phyloP scores from a whole-genome alignment of 2,329 filamentous ascomycete species.

The Cylindrodendrum hubeiense region DNA sequence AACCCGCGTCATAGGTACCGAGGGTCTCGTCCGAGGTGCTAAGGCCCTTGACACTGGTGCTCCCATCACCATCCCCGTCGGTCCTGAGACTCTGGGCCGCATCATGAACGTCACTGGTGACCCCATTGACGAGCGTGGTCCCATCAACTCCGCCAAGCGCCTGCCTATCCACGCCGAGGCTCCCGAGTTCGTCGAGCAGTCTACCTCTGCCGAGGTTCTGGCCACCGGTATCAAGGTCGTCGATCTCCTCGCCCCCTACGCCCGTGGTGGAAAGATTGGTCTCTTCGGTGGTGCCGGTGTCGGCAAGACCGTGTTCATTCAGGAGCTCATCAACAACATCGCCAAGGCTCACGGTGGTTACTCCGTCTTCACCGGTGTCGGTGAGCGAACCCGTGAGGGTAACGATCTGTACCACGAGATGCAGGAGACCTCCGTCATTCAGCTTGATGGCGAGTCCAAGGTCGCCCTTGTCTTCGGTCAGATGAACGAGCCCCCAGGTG shows the following conservation, averaged over 20 bases:
- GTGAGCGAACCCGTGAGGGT: slow-evolving; percentile 99
- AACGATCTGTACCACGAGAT: slow-evolving; percentile 99
- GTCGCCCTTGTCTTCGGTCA: slow-evolving; percentile 99
- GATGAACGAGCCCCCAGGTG: slow-evolving; percentile 99
- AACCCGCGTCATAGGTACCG: slow-evolving; percentile 78
- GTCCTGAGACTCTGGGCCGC: slow-evolving; percentile 92
- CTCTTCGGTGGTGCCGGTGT: slow-evolving; percentile 99
- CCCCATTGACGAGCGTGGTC: slow-evolving; percentile 99
- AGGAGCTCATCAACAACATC: slow-evolving; percentile 99
- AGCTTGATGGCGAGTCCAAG: slow-evolving; percentile 99
- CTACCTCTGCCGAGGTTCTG: slow-evolving; percentile 94
- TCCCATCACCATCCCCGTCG: slow-evolving; percentile 97
- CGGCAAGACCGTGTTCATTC: slow-evolving; percentile 99
- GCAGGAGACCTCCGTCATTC: slow-evolving; percentile 99
- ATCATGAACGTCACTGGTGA: slow-evolving; percentile 99
- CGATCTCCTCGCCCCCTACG: slow-evolving; percentile 97
- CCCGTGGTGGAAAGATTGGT: slow-evolving; percentile 99
- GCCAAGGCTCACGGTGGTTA: slow-evolving; percentile 99
- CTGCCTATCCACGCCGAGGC: slow-evolving; percentile 95
- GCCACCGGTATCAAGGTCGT: slow-evolving; percentile 99
- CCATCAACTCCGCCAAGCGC: slow-evolving; percentile 92
- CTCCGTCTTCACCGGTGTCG: slow-evolving; percentile 99
- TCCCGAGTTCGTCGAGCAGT: slow-evolving; percentile 93
- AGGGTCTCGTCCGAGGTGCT: slow-evolving; percentile 97
- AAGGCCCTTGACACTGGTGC: slow-evolving; percentile 88